Evolutionary conservation across 1,284 basidiomycete species (phyloP), one percentile per base, ranked within the genome.

Genomic region (Sphaerobolus stellatus): DNA sequence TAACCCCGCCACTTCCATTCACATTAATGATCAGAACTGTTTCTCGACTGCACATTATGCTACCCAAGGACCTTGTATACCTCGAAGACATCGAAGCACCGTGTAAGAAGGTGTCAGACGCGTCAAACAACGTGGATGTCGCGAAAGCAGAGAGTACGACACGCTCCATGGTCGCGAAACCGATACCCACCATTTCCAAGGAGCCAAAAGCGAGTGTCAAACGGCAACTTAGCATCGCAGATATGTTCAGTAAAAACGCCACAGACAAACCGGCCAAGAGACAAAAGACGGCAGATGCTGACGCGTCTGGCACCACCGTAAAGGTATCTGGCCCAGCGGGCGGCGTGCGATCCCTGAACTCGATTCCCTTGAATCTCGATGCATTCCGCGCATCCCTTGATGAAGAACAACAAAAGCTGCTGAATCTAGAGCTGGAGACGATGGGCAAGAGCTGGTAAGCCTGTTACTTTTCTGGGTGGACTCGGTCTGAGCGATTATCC

Each of bases 361-460:
- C 83, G 11, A 85, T 90, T 40, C 82, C 86, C 5, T 88, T 90
- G 65, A 87, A 84, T 24, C 59, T 82, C 59, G 75, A 73, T 20
- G 75, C 74, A n/a, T 88, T 78, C 61, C 61, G 74, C 45, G 76
- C 76, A 4, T 76, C 79, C 1, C 68, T 90, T 48, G 76, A 77
- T 14, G 81, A 83, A 24, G 80, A 86, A 55, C 76, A 86, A 61
- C 79, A 69, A 54, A 65, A 71, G 9, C 70, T 90, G 22, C 75
- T 92, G 36, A 65, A 72, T 38, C 77, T 92, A 24, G 89, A 92
- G 67, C 83, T 81, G 61, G 81, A 85, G 48, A 80, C 79, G 14
- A 80, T 92, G 79, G 83, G 84, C 40, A 83, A 83, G 65, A 86
- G 82, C 61, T 92, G 89, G 89, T 85, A 57, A 61, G 80, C 30